Evolutionary conservation across 106 monocot genomes (phyloP).

Genomic region (Dendrobium catenatum): DNA sequence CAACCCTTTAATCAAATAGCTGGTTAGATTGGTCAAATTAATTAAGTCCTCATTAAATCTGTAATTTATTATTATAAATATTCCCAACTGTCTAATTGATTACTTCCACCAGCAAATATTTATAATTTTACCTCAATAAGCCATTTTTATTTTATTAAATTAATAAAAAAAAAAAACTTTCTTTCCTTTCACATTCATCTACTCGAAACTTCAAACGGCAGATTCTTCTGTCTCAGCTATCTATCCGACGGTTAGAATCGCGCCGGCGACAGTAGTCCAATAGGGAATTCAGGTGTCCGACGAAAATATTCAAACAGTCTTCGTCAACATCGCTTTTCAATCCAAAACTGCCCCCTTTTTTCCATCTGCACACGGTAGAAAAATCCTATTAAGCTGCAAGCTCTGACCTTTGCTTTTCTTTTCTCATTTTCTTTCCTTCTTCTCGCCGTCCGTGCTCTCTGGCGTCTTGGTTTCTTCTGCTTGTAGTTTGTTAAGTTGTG

Average conservation of each 20-base stretch:
- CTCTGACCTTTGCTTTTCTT: background rate
- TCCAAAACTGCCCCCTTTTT: background rate
- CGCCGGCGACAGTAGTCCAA: slow-evolving; percentile 3
- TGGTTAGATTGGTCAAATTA: no score
- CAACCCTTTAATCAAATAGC: no score
- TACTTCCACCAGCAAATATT: no score
- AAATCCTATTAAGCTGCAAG: background rate
- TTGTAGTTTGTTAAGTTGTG: background rate
- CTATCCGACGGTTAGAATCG: slow-evolving; percentile 2
- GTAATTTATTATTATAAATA: no score
- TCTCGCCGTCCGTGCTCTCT: background rate
- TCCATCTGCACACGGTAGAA: background rate
- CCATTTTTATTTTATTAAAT: background rate
- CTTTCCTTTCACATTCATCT: background rate
- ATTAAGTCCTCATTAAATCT: no score
- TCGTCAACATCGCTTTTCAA: slow-evolving; percentile 2
- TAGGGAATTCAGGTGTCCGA: background rate
- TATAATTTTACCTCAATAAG: background rate
- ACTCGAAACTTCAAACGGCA: background rate
- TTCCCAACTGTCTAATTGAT: no score
- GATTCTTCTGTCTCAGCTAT: background rate
- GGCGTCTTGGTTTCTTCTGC: background rate
- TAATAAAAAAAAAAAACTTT: background rate
- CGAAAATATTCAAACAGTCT: background rate
- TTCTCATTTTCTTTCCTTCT: background rate